These are phyloP conservation scores for Leishmania gerbilli DNA, from an alignment of 208 protist species.

Conservation along the genomic window DNA sequence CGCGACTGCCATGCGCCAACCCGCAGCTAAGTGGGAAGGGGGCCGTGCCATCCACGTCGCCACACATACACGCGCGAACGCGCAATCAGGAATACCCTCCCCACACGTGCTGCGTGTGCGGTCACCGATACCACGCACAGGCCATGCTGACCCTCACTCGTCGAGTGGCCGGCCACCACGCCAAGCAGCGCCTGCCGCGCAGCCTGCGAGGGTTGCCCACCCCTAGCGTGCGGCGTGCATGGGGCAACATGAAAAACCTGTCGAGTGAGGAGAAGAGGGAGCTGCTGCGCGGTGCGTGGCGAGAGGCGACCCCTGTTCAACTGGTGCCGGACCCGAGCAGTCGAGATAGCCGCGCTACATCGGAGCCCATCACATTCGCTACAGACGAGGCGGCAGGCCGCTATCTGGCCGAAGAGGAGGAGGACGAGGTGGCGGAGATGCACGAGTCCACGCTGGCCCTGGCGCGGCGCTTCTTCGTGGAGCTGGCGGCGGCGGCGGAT, in stretches of 20 bases:
- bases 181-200: slow-evolving; percentile 14
- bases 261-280: slow-evolving; percentile 42
- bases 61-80: not conserved
- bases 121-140: not conserved
- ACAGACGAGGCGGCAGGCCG: slow-evolving; percentile 59
- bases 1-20: not conserved
- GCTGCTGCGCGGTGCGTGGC: slow-evolving; percentile 58
- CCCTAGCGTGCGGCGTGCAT: slow-evolving; percentile 32
- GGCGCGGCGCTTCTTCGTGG: slow-evolving; percentile 62
- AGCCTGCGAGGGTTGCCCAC: slow-evolving; percentile 33
- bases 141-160: slow-evolving; percentile 16
- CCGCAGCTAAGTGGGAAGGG: not conserved
- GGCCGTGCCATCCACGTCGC: not conserved
- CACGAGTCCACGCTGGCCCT: slow-evolving; percentile 51
- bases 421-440: slow-evolving; percentile 38
- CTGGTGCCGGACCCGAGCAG: slow-evolving; percentile 42
- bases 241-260: slow-evolving; percentile 45
- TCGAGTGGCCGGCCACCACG: slow-evolving; percentile 15
- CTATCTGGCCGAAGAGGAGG: slow-evolving; percentile 57
- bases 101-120: not conserved
- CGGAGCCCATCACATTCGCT: slow-evolving; percentile 38
- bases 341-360: slow-evolving; percentile 50
- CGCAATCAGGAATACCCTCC: not conserved
- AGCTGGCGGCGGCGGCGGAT: slow-evolving; percentile 60
- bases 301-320: slow-evolving; percentile 38